phyloP scores from a whole-genome alignment of 1,139 yeast genomes.

The Geotrichum aggregatum region DNA sequence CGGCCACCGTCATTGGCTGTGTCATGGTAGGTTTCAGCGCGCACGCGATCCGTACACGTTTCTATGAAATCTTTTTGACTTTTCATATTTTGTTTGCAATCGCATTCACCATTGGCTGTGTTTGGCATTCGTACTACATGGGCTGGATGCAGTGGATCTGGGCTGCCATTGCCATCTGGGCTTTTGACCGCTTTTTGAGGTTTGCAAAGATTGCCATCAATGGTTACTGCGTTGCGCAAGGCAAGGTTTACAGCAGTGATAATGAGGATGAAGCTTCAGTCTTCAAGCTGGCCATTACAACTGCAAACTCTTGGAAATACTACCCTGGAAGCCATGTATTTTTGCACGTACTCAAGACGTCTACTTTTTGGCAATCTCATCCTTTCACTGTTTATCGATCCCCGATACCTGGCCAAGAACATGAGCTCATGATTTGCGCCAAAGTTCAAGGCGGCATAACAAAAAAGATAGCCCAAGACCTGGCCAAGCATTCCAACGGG shows the following conservation, averaged over 20 bases:
- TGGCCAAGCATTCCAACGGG: constrained; percentile 4
- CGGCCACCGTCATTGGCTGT: constrained; percentile 34
- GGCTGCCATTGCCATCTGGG: constrained; percentile 43
- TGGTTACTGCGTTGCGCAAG: constrained; percentile 34
- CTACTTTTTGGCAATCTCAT: constrained; percentile 49
- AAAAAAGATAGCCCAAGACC: constrained; percentile 27
- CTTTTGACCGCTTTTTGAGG: constrained; percentile 41
- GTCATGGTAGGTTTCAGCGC: constrained; percentile 32
- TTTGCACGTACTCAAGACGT: constrained; percentile 46
- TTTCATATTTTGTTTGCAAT: constrained; percentile 43
- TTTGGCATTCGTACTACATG: constrained; percentile 42
- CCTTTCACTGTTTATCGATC: constrained; percentile 53
- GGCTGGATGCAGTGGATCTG: constrained; percentile 43
- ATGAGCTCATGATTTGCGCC: constrained; percentile 34
- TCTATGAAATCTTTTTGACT: constrained; percentile 46
- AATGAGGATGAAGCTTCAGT: too few relatives aligned
- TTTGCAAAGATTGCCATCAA: constrained; percentile 38
- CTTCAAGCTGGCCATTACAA: constrained; percentile 46
- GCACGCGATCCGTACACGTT: constrained; percentile 36
- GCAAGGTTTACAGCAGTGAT: constrained; percentile 35
- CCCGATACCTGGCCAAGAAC: constrained; percentile 23
- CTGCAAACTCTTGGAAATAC: constrained; percentile 38
- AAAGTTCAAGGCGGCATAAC: constrained; percentile 38
- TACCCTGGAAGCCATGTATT: constrained; percentile 45
- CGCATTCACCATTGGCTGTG: constrained; percentile 43